Base-by-base conservation (phyloP, 2,329 filamentous ascomycete species). In the Colletotrichum kahawae region DNA sequence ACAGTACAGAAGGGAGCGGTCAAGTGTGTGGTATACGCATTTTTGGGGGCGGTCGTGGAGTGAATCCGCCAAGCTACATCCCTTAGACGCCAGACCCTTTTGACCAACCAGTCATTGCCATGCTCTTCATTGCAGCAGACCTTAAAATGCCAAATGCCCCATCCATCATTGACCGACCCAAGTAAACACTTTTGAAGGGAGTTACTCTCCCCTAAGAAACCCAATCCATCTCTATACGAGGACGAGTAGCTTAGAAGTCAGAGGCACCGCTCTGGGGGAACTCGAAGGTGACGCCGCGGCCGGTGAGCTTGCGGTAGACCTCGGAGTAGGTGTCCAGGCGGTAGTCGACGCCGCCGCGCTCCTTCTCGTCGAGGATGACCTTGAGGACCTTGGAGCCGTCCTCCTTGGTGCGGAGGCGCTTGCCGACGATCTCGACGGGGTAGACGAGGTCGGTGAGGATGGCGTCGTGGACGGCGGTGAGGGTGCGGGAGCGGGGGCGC, bases 321-420 rank as follows among this genome's bases (percentile, higher is more conserved):
- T 99, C 97, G 80, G 95, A 95, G 93, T 99, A 99, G 87, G 96
- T 98, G 90, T 99, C 97, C 83, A 99, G 95, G 88, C 97, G 93
- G 94, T 98, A 98, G 92, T 99, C 97, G 83, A 99, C 96, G 88
- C 96, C 95, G 85, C 96, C 96, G 84, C 96, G 95, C 95, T 99
- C 97, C 95, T 99, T 99, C 95, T 98, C 97, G 89, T 99, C 97
- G 77, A 99, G 93, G 86, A 99, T 92, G 87, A 99, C 95, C 95
- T 99, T 99, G 89, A 98, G 93, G 86, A 95, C 90, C 95, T 98
- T 98, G 93, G 92, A 93, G 88, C 95, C 95, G 89, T 99, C 97
- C 92, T 98, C 96, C 91, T 98, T 96, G 91, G 97, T 98, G 89
- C 97, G 95, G 87, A 96, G 90, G 86, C 97, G 95, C 95, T 98